Conservation (phyloP, 352 stramenopile species). For the Globisporangium barbulae region DNA sequence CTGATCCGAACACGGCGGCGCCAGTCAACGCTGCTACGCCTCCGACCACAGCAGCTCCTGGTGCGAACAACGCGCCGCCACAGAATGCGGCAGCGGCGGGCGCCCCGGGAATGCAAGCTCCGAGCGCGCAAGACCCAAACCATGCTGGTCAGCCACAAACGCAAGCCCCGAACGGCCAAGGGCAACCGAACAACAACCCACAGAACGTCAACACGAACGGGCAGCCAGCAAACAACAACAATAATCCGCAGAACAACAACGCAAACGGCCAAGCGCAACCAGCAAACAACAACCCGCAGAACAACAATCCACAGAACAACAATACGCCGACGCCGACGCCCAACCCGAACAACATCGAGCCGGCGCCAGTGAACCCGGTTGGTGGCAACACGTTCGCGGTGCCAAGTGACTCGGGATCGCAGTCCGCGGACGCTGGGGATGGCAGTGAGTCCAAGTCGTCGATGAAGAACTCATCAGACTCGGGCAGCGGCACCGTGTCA, state of each 20-base stretch:
- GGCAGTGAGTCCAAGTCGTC: background rate
- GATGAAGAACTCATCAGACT: background rate
- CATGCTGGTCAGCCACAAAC: background rate
- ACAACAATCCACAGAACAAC: background rate
- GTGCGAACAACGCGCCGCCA: background rate
- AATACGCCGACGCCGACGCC: background rate
- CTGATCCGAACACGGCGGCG: background rate
- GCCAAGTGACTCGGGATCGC: background rate
- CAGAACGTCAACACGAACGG: background rate
- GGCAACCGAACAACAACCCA: background rate
- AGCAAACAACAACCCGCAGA: background rate
- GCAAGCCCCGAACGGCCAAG: background rate
- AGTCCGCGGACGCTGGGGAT: background rate
- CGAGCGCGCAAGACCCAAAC: background rate
- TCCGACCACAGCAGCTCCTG: background rate
- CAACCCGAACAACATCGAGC: conserved; percentile 7
- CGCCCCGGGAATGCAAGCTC: background rate
- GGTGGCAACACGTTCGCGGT: background rate
- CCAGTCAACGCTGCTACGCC: background rate
- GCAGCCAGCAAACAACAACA: background rate
- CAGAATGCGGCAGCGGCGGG: background rate
- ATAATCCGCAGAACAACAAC: background rate
- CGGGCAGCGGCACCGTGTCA: background rate
- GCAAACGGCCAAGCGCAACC: background rate
- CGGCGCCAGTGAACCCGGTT: background rate